Conservation (phyloP, 2,329 filamentous ascomycete genomes). For the Penicillium hesseltinei region DNA sequence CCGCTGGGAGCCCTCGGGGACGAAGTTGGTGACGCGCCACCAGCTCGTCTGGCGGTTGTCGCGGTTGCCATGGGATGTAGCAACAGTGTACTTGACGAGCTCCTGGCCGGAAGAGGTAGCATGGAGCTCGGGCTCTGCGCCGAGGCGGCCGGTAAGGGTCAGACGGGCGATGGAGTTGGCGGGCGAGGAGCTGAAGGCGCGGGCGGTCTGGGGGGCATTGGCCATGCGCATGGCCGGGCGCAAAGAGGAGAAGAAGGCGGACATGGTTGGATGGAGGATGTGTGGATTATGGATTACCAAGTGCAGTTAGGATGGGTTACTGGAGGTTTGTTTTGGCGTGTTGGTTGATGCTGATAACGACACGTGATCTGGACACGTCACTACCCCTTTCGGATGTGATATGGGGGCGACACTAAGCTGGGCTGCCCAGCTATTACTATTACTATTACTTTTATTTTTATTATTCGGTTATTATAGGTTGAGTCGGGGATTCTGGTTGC, state of each 20-base stretch:
- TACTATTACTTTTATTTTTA: not conserved
- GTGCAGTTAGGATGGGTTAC: not conserved
- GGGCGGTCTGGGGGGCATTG: conserved; percentile 47
- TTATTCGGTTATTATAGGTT: not conserved
- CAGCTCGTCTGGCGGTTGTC: conserved; percentile 78
- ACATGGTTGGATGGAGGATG: conserved; percentile 25
- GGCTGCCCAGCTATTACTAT: not conserved
- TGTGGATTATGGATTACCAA: not conserved
- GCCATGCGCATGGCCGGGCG: conserved; percentile 51
- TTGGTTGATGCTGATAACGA: not conserved
- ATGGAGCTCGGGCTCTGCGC: conserved; percentile 71
- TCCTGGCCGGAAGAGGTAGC: conserved; percentile 69
- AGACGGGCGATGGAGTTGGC: conserved; percentile 69
- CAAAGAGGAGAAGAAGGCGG: conserved; percentile 54
- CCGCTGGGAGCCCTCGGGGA: conserved; percentile 62
- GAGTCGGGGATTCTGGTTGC: not conserved
- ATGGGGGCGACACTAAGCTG: not conserved
- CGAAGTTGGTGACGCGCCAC: conserved; percentile 77
- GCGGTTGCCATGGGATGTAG: conserved; percentile 62
- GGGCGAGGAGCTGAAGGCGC: conserved; percentile 71
- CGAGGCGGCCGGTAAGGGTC: conserved; percentile 82
- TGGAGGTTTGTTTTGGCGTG: conserved; percentile 1
- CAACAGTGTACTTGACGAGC: conserved; percentile 74
- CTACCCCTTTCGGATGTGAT: conserved; percentile 6
- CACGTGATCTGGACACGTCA: conserved; percentile 1